A percentile compares a stretch with the other conserved stretches of the same genome.
Evolutionary conservation across 1,139 yeast genomes (phyloP).

Genomic region (Debaryomyces subglobosus): DNA sequence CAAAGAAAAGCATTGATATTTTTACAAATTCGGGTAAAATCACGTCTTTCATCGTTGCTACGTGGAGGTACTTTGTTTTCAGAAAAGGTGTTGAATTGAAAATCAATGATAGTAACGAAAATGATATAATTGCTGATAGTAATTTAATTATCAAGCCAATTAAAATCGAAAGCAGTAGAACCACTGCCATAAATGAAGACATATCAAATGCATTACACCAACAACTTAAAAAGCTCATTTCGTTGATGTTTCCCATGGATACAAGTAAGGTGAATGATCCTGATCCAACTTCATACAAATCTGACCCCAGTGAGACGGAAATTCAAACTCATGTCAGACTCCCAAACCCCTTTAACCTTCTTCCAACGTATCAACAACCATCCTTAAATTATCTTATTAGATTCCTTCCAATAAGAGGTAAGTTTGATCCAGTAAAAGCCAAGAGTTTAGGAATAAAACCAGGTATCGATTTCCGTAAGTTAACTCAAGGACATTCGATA

Average conservation of each 20-base stretch:
- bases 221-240: conserved; percentile 36
- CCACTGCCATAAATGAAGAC: not conserved
- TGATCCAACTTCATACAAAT: conserved; percentile 43
- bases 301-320: conserved; percentile 44
- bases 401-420: conserved; percentile 74
- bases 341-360: conserved; percentile 27
- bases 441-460: conserved; percentile 67
- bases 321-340: conserved; percentile 46
- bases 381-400: conserved; percentile 63
- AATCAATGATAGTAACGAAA: conserved; percentile 42
- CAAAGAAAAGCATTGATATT: conserved; percentile 51
- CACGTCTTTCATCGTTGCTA: conserved; percentile 59
- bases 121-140: conserved; percentile 50
- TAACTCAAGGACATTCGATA: conserved; percentile 65
- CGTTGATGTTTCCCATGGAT: conserved; percentile 55
- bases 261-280: conserved; percentile 38
- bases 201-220: conserved; percentile 12
- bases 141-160: conserved; percentile 57
- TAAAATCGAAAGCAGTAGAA: conserved; percentile 24
- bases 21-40: conserved; percentile 42
- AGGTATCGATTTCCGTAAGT: conserved; percentile 58
- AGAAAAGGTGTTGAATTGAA: conserved; percentile 69
- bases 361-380: conserved; percentile 26
- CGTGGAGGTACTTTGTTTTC: conserved; percentile 91
- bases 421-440: conserved; percentile 70